A percentile compares a stretch with the other conserved stretches of the same genome.
phyloP scores from a whole-genome alignment of 2,329 filamentous ascomycete species.

The Colletotrichum sp. region DNA sequence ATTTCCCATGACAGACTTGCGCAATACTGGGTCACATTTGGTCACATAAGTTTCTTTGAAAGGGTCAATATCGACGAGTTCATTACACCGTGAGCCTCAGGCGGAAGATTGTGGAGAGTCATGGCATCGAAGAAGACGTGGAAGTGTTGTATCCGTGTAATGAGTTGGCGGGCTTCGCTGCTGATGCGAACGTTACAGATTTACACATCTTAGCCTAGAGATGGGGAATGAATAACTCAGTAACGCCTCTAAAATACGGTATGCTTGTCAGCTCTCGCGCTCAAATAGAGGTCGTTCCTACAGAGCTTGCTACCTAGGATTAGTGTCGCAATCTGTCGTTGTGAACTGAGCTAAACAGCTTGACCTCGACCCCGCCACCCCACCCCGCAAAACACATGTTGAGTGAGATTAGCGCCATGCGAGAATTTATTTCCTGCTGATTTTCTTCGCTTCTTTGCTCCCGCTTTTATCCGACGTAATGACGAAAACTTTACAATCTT shows the following conservation, averaged over 20 bases:
- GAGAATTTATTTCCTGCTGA: not conserved
- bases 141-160: not conserved
- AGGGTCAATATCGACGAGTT: slow-evolving; percentile 65
- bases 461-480: not conserved
- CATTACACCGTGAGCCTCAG: slow-evolving; percentile 28
- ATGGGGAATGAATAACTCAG: not conserved
- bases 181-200: not conserved
- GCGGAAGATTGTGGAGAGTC: not conserved
- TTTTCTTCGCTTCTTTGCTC: not conserved
- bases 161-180: not conserved
- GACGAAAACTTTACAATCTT: not conserved
- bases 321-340: not conserved
- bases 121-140: not conserved
- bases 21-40: slow-evolving; percentile 77
- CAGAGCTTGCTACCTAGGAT: not conserved
- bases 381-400: not conserved
- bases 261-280: not conserved
- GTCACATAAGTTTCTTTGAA: slow-evolving; percentile 65
- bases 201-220: not conserved
- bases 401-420: not conserved
- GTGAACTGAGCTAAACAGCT: not conserved
- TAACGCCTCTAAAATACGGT: not conserved
- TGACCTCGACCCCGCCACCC: not conserved
- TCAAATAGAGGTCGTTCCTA: not conserved
- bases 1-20: slow-evolving; percentile 79